Evolutionary conservation across 2,329 filamentous ascomycete species (phyloP).

Genomic region (Fragosphaeria purpurea): DNA sequence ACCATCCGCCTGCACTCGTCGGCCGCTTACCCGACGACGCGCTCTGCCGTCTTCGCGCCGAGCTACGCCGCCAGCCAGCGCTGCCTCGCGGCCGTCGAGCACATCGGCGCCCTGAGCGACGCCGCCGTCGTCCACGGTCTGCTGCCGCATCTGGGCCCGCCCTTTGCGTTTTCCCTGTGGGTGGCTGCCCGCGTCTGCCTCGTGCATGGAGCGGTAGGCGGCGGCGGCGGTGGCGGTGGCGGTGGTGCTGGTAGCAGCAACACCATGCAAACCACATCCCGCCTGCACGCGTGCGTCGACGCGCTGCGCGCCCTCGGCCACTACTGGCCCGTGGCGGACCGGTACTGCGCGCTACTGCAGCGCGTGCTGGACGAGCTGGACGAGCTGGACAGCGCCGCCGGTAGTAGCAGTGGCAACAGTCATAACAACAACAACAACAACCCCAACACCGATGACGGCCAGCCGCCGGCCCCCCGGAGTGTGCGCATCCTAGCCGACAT

Average conservation of each 20-base stretch:
- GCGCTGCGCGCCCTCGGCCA: conserved; percentile 70
- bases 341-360: conserved; percentile 70
- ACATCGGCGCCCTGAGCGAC: conserved; percentile 66
- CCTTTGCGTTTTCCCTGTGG: conserved; percentile 88
- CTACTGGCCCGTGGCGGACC: conserved; percentile 76
- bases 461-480: conserved; percentile 47
- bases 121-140: conserved; percentile 68
- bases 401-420: too few relatives aligned
- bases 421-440: conserved; percentile 72
- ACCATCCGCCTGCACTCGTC: conserved; percentile 87
- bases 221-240: too few relatives aligned
- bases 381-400: too few relatives aligned
- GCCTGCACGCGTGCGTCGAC: conserved; percentile 73
- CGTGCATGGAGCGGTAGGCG: conserved; percentile 53
- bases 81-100: conserved; percentile 74
- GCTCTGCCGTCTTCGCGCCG: conserved; percentile 80
- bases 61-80: conserved; percentile 78
- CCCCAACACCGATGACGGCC: conserved; percentile 43
- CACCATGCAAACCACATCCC: conserved; percentile 34
- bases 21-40: conserved; percentile 81
- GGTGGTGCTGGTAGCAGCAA: too few relatives aligned
- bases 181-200: conserved; percentile 78
- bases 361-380: conserved; percentile 65
- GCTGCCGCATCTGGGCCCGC: conserved; percentile 72
- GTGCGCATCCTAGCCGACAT: conserved; percentile 86